Evolutionary conservation across 345 rosid genomes (phyloP).

Genomic region (Punica granatum): DNA sequence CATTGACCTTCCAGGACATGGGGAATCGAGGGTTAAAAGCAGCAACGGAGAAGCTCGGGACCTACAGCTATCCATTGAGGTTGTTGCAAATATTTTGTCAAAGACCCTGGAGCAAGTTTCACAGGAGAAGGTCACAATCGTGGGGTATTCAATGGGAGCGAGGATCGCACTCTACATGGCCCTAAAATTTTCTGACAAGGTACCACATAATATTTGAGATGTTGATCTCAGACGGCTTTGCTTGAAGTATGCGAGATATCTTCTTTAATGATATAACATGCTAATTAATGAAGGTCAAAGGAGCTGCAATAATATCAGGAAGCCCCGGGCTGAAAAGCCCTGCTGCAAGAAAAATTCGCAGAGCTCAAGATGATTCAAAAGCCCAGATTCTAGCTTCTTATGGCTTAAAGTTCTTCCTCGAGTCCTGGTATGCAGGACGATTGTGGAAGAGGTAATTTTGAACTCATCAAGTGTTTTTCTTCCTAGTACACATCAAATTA

Average conservation of each 20-base stretch:
- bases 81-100: slow-evolving; percentile 32
- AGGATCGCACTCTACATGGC: slow-evolving; percentile 85
- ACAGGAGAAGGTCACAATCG: slow-evolving; percentile 50
- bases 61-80: slow-evolving; percentile 49
- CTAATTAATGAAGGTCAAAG: slow-evolving; percentile 39
- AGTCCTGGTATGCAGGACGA: slow-evolving; percentile 64
- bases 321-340: slow-evolving; percentile 66
- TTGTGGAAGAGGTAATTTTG: slow-evolving; percentile 71
- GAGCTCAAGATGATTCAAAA: slow-evolving; percentile 64
- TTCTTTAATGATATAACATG: not conserved
- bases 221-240: not conserved
- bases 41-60: slow-evolving; percentile 17
- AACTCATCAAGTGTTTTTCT: not conserved
- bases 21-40: slow-evolving; percentile 43
- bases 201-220: slow-evolving; percentile 7
- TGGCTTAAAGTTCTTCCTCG: slow-evolving; percentile 56
- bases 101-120: slow-evolving; percentile 43
- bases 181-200: slow-evolving; percentile 51
- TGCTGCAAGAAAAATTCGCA: slow-evolving; percentile 51
- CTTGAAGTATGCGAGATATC: slow-evolving; percentile 5
- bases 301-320: slow-evolving; percentile 79
- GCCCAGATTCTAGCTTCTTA: slow-evolving; percentile 42
- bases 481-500: not conserved
- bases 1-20: slow-evolving; percentile 88
- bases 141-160: slow-evolving; percentile 94